Evolutionary conservation across 108 stramenopile genomes (phyloP).

Genomic region (Pelagomonas calceolata): DNA sequence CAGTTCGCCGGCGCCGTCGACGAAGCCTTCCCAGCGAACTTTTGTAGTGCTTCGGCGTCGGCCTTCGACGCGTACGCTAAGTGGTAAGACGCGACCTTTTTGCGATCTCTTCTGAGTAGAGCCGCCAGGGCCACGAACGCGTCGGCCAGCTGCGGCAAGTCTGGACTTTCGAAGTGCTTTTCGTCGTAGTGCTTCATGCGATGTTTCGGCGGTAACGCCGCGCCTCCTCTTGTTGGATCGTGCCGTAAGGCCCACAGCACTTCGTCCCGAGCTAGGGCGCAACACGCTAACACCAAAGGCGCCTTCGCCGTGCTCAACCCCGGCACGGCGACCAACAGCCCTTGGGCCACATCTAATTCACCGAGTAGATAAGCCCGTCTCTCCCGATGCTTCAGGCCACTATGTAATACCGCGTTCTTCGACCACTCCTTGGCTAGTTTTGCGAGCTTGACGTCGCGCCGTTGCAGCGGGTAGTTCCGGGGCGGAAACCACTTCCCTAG

Average conservation of each 20-base stretch:
- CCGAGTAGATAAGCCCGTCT: conserved; percentile 25
- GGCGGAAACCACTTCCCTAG: conserved; percentile 22
- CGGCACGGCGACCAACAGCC: conserved; percentile 20
- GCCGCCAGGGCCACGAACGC: conserved; percentile 18
- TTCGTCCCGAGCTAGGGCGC: conserved; percentile 25
- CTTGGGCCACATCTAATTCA: conserved; percentile 16
- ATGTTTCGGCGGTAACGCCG: conserved; percentile 19
- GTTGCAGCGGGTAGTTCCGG: conserved; percentile 18
- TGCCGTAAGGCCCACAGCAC: conserved; percentile 32
- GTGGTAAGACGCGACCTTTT: conserved; percentile 29
- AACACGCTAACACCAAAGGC: conserved; percentile 28
- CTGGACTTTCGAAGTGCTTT: conserved; percentile 6
- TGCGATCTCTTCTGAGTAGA: conserved; percentile 11
- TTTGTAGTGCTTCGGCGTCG: conserved; percentile 11
- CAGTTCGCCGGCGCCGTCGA: no score
- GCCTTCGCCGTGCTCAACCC: conserved; percentile 32
- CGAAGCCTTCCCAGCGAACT: neutral
- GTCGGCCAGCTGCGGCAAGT: conserved; percentile 18
- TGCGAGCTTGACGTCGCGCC: conserved; percentile 26
- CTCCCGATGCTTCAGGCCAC: conserved; percentile 26
- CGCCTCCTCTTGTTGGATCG: neutral
- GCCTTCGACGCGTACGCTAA: conserved; percentile 29
- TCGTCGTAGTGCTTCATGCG: conserved; percentile 5
- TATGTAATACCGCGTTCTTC: conserved; percentile 14
- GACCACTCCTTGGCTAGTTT: conserved; percentile 26